Evolutionary conservation across 495 filamentous ascomycete species (phyloP), one percentile per base, ranked within the genome.

Genomic region (Xylaria telfairii): DNA sequence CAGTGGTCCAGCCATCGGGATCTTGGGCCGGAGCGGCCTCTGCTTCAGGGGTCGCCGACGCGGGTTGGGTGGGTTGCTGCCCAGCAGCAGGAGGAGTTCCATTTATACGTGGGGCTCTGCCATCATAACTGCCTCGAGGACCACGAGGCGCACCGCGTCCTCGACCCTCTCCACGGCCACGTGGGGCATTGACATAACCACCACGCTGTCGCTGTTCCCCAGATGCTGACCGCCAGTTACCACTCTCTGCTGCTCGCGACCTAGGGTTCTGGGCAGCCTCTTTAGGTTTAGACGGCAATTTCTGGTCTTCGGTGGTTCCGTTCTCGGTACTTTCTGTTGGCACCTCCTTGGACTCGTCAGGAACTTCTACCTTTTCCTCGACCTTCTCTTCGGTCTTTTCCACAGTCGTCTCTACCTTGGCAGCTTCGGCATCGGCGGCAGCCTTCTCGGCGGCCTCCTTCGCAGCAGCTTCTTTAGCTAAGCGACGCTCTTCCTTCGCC

Each of bases 1-100:
- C 91, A 15, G 91, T 93, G 78, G 91, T 94, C 91, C 92, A 93
- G 70, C 91, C 91, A 73, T 93, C 92, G 30, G 90, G 90, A 68
- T 92, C 90, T 69, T 81, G 69, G 28, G 81, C 72, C 12, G 71
- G 71, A 30, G 75, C 70, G 37, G 73, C 73, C 28, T 78, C 73
- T 13, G 56, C 72, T 24, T 75, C 73, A 19, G 76, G 28, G 1
- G 65, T 59, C 64, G 74, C 65, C 13, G 76, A 70, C 4, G 80
- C 65, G 34, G 83, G 71, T 44, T 80, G 76, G 7, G 80, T 72
- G 17, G 80, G 64, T 61, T 80, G 74, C 26, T 73, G 67, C 49
- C 72, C 53, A n/a, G 78, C 57, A 21, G 80, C 68, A 19, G 77
- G 47, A 32, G 73, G 71, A 56, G 72, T 80, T 32, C 83, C 83